Evolutionary conservation across 192 early-diverging fungal species (phyloP).

Genomic region (Endogone sp.): DNA sequence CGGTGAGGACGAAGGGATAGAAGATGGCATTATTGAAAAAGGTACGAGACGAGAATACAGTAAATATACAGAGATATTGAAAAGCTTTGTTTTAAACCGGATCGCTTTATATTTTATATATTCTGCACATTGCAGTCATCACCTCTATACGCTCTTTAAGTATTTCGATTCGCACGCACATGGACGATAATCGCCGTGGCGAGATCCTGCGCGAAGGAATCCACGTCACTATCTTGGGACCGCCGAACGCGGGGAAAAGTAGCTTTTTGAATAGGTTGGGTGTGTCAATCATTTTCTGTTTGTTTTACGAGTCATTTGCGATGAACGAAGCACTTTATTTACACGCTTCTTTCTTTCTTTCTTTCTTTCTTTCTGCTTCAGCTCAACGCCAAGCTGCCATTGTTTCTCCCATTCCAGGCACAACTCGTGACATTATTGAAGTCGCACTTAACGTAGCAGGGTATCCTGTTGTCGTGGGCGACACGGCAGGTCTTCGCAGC

Average conservation of each 20-base stretch:
- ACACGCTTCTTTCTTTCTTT: too few relatives aligned
- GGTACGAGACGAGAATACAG: slow-evolving; percentile 23
- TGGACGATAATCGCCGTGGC: slow-evolving; percentile 60
- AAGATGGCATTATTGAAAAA: slow-evolving; percentile 58
- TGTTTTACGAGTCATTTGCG: neutral
- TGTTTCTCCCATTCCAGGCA: slow-evolving; percentile 70
- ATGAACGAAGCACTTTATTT: neutral
- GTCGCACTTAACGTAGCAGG: slow-evolving; percentile 68
- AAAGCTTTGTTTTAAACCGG: too few relatives aligned
- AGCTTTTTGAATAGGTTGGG: slow-evolving; percentile 64
- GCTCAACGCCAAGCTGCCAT: slow-evolving; percentile 73
- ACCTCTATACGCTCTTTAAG: neutral
- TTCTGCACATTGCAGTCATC: neutral
- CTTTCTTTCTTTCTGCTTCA: slow-evolving; percentile 14
- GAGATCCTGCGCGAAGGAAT: slow-evolving; percentile 74
- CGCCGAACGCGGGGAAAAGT: slow-evolving; percentile 79
- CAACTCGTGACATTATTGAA: slow-evolving; percentile 75
- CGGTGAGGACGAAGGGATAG: slow-evolving; percentile 77
- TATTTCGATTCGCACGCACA: slow-evolving; percentile 37
- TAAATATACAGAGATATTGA: neutral
- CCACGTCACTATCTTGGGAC: slow-evolving; percentile 64
- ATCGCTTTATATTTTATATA: too few relatives aligned
- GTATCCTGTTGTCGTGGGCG: slow-evolving; percentile 70
- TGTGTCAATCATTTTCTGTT: slow-evolving; percentile 20
- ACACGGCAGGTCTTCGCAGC: slow-evolving; percentile 65